phyloP scores from a whole-genome alignment of 768 basidiomycete species.

The Porpolomopsis calyptriformis region DNA sequence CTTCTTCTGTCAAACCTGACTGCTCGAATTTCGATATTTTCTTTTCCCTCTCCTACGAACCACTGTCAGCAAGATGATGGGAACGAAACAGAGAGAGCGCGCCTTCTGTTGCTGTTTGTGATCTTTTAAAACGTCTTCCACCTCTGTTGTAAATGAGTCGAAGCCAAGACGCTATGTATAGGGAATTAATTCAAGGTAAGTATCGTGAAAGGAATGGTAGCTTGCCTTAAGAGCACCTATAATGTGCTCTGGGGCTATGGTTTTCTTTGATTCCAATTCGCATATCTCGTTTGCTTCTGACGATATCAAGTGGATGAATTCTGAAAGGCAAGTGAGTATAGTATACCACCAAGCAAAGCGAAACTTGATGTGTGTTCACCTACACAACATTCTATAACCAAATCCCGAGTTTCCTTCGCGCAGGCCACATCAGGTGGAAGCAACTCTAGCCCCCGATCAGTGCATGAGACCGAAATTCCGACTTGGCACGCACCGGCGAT shows the following conservation, averaged over 20 bases:
- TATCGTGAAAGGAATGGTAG: constrained; percentile 5
- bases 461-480: constrained; percentile 3
- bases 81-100: constrained; percentile 12
- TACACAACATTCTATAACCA: constrained; percentile 98
- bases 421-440: constrained; percentile 81
- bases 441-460: constrained; percentile 48
- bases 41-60: constrained; percentile 71
- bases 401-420: constrained; percentile 92
- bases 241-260: constrained; percentile 96
- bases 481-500: constrained; percentile 56
- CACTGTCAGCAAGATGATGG: constrained; percentile 7
- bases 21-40: constrained; percentile 84
- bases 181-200: constrained; percentile 6
- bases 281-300: constrained; percentile 98
- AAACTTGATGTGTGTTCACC: constrained; percentile 51
- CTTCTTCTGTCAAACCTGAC: constrained; percentile 85
- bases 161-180: constrained; percentile 73
- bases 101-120: constrained; percentile 96
- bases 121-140: constrained; percentile 87
- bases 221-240: constrained; percentile 79
- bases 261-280: constrained; percentile 97
- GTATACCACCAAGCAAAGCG: not conserved
- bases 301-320: constrained; percentile 96
- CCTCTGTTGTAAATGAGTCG: constrained; percentile 80
- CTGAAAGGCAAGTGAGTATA: constrained; percentile 30